A percentile compares a stretch with the other conserved stretches of the same genome.
phyloP scores from a whole-genome alignment of 495 filamentous ascomycete genomes.

The Aspergillus taichungensis region DNA sequence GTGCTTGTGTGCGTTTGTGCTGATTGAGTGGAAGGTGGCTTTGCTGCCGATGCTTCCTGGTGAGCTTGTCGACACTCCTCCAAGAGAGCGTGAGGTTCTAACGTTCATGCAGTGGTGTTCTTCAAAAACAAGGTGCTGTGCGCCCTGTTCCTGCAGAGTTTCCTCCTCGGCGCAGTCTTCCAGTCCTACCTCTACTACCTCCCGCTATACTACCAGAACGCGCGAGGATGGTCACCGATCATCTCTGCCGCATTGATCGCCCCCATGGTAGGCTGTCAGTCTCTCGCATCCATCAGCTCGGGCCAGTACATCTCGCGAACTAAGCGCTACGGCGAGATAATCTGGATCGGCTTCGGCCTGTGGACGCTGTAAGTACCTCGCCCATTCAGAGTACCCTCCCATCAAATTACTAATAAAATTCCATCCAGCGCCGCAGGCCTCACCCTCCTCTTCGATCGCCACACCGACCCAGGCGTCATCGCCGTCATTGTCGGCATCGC shows the following conservation, averaged over 20 bases:
- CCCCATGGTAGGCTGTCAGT: conserved; percentile 46
- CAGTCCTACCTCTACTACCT: conserved; percentile 48
- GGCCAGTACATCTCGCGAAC: conserved; percentile 49
- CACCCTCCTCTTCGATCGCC: conserved; percentile 38
- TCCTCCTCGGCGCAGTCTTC: conserved; percentile 51
- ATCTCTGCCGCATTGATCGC: conserved; percentile 41
- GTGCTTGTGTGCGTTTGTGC: conserved; percentile 37
- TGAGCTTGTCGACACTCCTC: conserved; percentile 29
- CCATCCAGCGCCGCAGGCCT: conserved; percentile 40
- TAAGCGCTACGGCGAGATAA: conserved; percentile 49
- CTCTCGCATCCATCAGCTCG: conserved; percentile 40
- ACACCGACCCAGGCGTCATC: conserved; percentile 41
- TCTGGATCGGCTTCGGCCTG: conserved; percentile 45
- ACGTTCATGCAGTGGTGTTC: conserved; percentile 32
- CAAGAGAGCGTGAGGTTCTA: conserved; percentile 2
- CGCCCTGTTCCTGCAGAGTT: conserved; percentile 50
- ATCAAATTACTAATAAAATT: background rate
- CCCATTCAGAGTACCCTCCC: background rate
- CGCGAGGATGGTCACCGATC: conserved; percentile 40
- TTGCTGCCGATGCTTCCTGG: conserved; percentile 51
- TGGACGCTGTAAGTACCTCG: conserved; percentile 40
- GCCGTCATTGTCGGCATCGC: conserved; percentile 43
- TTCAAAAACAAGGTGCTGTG: conserved; percentile 46
- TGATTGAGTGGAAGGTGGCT: conserved; percentile 51
- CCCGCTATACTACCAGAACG: conserved; percentile 47